Percentiles rank a stretch among this genome's conserved stretches.
These are phyloP conservation scores for Daldinia vernicosa DNA, from an alignment of 495 filamentous ascomycete genomes.

Conservation along the genomic window DNA sequence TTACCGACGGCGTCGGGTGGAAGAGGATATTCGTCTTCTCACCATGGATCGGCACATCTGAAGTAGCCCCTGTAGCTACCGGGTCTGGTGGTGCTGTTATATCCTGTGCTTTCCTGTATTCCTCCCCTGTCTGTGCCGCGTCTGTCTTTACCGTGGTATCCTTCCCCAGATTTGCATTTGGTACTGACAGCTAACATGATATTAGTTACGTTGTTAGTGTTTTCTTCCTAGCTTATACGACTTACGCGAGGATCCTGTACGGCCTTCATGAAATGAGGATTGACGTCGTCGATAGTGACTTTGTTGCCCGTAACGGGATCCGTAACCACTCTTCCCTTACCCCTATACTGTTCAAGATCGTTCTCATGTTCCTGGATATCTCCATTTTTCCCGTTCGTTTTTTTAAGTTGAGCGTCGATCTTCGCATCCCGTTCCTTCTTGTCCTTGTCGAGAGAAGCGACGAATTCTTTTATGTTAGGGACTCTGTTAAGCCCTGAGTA, in stretches of 20 bases:
- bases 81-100: conserved; percentile 92
- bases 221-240: neutral
- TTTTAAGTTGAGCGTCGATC: conserved; percentile 64
- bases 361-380: conserved; percentile 52
- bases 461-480: conserved; percentile 86
- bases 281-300: conserved; percentile 87
- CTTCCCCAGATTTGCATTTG: conserved; percentile 86
- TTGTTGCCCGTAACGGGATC: conserved; percentile 88
- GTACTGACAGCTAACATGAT: conserved; percentile 72
- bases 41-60: conserved; percentile 93
- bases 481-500: conserved; percentile 79
- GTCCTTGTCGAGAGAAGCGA: conserved; percentile 77
- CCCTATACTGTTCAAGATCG: conserved; percentile 52
- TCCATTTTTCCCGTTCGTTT: conserved; percentile 46
- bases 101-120: conserved; percentile 87
- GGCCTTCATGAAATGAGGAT: conserved; percentile 70
- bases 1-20: conserved; percentile 88
- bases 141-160: conserved; percentile 73
- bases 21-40: conserved; percentile 97
- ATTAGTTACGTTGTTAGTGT: conserved; percentile 11
- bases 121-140: conserved; percentile 63
- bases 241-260: conserved; percentile 74
- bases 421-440: conserved; percentile 77
- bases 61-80: conserved; percentile 77
- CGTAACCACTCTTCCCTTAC: conserved; percentile 72